These are phyloP conservation scores for Moringa oleifera DNA, from an alignment of 345 rosid genomes.

Conservation along the genomic window DNA sequence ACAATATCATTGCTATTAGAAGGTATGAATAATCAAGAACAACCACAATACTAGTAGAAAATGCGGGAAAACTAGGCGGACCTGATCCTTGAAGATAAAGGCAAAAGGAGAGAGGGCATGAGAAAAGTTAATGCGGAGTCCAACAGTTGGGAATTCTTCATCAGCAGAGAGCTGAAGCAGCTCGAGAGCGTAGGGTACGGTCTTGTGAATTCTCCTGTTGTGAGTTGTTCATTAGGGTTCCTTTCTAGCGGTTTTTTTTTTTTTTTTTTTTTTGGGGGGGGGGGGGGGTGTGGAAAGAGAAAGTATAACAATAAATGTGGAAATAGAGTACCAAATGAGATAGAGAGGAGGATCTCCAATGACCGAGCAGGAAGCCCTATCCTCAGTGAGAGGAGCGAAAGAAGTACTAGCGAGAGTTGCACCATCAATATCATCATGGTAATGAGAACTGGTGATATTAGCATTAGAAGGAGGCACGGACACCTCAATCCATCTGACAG, in stretches of 20 bases:
- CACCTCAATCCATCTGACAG: slow-evolving; percentile 61
- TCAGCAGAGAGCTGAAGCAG: slow-evolving; percentile 51
- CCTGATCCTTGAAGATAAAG: slow-evolving; percentile 46
- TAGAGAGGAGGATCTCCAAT: slow-evolving; percentile 39
- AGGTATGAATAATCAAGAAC: not conserved
- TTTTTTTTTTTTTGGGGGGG: no score
- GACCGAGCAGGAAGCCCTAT: slow-evolving; percentile 45
- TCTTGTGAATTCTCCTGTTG: slow-evolving; percentile 53
- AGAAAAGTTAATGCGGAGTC: slow-evolving; percentile 62
- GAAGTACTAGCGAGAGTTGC: slow-evolving; percentile 2
- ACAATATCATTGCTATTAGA: slow-evolving; percentile 9
- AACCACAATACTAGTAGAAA: not conserved
- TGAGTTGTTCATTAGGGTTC: not conserved
- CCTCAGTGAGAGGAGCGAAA: slow-evolving; percentile 40
- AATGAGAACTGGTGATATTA: not conserved
- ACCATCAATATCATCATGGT: not conserved
- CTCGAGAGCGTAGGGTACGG: slow-evolving; percentile 45
- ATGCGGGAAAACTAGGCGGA: slow-evolving; percentile 3
- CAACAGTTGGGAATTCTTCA: slow-evolving; percentile 40
- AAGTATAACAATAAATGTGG: no score
- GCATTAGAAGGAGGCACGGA: slow-evolving; percentile 29
- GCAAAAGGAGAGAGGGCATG: slow-evolving; percentile 65
- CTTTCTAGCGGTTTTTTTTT: no score
- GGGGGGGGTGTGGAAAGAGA: not conserved
- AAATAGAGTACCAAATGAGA: slow-evolving; percentile 37